Percentiles rank a stretch among this genome's conserved stretches.
These are phyloP conservation scores for Drechslerella dactyloides DNA, from an alignment of 2,329 filamentous ascomycete species.

Conservation along the genomic window DNA sequence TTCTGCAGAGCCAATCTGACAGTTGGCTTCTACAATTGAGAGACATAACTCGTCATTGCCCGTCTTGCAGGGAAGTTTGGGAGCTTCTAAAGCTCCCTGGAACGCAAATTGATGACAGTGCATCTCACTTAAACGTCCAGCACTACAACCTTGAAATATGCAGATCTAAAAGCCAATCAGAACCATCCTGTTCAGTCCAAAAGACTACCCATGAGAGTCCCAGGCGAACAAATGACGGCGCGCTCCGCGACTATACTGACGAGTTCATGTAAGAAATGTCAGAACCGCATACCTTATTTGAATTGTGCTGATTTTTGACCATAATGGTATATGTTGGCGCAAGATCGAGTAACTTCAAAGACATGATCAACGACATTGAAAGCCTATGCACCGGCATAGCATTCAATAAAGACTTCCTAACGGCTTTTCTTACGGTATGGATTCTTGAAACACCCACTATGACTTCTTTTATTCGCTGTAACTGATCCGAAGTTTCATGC, in stretches of 20 bases:
- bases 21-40: not conserved
- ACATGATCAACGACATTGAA: slow-evolving; percentile 9
- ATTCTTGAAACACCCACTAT: not conserved
- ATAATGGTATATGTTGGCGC: not conserved
- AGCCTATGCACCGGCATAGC: slow-evolving; percentile 8
- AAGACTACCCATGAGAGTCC: not conserved
- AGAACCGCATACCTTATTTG: not conserved
- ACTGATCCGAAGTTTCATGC: not conserved
- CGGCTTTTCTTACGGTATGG: slow-evolving; percentile 8
- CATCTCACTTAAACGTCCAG: slow-evolving; percentile 6
- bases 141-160: slow-evolving; percentile 2
- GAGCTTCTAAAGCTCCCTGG: not conserved
- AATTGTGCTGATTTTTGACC: not conserved
- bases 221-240: not conserved
- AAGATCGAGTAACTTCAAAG: slow-evolving; percentile 2
- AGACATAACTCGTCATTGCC: not conserved
- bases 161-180: not conserved
- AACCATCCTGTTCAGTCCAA: not conserved
- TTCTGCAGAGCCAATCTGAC: not conserved
- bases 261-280: not conserved
- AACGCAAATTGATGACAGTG: too few species aligned
- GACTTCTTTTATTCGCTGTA: not conserved
- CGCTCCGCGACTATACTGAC: not conserved
- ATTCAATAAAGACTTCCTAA: not conserved
- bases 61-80: slow-evolving; percentile 5